Evolutionary conservation across 2,329 filamentous ascomycete genomes (phyloP), one percentile per base, ranked within the genome.

Genomic region (Claviceps sp.): DNA sequence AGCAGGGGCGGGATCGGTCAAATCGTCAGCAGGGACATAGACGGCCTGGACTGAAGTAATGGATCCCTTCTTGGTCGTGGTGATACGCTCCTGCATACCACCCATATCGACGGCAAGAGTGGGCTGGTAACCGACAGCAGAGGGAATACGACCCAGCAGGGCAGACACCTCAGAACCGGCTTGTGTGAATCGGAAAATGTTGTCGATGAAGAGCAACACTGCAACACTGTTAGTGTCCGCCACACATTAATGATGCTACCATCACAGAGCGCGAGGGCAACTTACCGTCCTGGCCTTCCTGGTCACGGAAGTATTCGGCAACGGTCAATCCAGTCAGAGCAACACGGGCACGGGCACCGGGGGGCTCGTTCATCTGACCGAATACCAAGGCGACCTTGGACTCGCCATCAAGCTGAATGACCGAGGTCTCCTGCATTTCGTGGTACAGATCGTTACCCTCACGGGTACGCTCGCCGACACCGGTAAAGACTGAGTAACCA

Each of bases 391-490:
- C 89, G 79, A 97, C 93, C 86, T 98, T 98, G 73, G 93, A 97
- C 68, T 96, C 91, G 75, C 93, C 93, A 61, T 98, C 93, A 62
- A 98, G 89, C 76, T 98, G 84, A 76, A 98, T 98, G 82, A 98
- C 93, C 70, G 87, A 89, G 63, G 93, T 98, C 79, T 98, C 91
- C 81, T 97, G 93, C 93, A 98, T 98, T 84, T 98, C 93, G 79
- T 98, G 91, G 86, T 98, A 98, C 81, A 98, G 76, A 85, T 98
- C 93, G 84, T 98, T 98, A 83, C 93, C 93, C 85, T 98, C 93
- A 89, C 93, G 93, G 71, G 93, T 98, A 81, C 93, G 91, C 86
- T 98, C 93, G 73, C 93, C 93, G 76, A 98, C 93, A 91, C 93
- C 93, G 71, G 89, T 95, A 86, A 98, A 98, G 72, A 98, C 93